Evolutionary conservation across 2,329 filamentous ascomycete genomes (phyloP).

Genomic region (Pseudogymnoascus sp.): DNA sequence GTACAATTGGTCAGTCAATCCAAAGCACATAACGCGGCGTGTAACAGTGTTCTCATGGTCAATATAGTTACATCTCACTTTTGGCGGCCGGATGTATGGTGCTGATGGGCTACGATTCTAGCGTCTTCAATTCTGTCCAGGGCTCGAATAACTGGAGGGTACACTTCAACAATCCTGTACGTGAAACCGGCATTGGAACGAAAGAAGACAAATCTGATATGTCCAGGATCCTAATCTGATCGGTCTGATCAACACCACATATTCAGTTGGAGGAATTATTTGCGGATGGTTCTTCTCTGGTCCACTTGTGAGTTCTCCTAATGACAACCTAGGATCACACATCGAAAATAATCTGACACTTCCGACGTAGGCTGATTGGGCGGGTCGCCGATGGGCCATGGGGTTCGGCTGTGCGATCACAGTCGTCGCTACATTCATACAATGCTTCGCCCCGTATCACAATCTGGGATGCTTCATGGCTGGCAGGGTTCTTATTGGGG

Average conservation of each 20-base stretch:
- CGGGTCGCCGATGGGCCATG: constrained; percentile 56
- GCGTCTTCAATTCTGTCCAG: constrained; percentile 64
- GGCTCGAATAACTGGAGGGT: constrained; percentile 56
- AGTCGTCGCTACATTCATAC: constrained; percentile 58
- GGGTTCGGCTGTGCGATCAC: constrained; percentile 51
- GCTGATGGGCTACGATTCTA: constrained; percentile 65
- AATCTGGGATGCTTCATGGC: constrained; percentile 57
- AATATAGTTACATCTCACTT: constrained; percentile 53
- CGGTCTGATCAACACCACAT: background rate
- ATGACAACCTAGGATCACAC: background rate
- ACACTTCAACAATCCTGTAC: constrained; percentile 43
- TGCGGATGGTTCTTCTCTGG: background rate
- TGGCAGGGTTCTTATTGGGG: constrained; percentile 56
- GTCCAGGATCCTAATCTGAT: background rate
- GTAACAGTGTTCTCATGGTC: background rate
- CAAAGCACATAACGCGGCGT: background rate
- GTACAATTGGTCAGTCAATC: background rate
- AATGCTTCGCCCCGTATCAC: constrained; percentile 51
- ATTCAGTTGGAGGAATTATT: background rate
- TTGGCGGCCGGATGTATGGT: constrained; percentile 68
- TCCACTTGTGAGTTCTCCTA: background rate
- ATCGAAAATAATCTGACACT: background rate
- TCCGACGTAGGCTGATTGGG: constrained; percentile 37
- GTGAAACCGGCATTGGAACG: background rate
- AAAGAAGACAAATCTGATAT: background rate